Evolutionary conservation across 257 asterid species (phyloP).

Genomic region (Fraxinus excelsior): DNA sequence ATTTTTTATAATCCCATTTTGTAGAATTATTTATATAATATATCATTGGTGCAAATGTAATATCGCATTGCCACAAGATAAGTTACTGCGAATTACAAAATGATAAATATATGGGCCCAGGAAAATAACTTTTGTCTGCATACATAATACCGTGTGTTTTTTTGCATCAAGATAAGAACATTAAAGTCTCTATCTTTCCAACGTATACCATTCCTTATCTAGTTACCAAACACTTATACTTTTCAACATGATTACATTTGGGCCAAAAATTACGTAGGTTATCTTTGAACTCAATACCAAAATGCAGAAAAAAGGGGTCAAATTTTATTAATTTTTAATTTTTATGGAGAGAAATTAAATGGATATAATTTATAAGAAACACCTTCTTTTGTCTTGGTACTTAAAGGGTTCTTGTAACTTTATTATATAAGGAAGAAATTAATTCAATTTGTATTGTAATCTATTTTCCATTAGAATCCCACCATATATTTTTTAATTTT

Average conservation of each 20-base stretch:
- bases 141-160: background rate
- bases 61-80: background rate
- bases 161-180: constrained; percentile 5
- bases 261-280: constrained; percentile 29
- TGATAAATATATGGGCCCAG: background rate
- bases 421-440: constrained; percentile 11
- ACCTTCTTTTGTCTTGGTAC: constrained; percentile 32
- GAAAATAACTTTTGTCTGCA: background rate
- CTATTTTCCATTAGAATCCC: constrained; percentile 27
- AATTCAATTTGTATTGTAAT: constrained; percentile 26
- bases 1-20: background rate
- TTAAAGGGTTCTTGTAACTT: constrained; percentile 18
- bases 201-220: constrained; percentile 8
- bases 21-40: background rate
- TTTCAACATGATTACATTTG: constrained; percentile 24
- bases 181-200: background rate
- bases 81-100: background rate
- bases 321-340: background rate
- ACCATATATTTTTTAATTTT: constrained; percentile 18
- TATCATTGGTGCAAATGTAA: background rate
- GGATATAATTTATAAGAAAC: background rate
- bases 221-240: constrained; percentile 44
- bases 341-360: background rate
- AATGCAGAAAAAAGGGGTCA: background rate
- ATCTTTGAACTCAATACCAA: constrained; percentile 27